A percentile compares a stretch with the other conserved stretches of the same genome.
These are phyloP conservation scores for Xerocomellus dryophilus DNA, from an alignment of 768 basidiomycete species.

Conservation along the genomic window DNA sequence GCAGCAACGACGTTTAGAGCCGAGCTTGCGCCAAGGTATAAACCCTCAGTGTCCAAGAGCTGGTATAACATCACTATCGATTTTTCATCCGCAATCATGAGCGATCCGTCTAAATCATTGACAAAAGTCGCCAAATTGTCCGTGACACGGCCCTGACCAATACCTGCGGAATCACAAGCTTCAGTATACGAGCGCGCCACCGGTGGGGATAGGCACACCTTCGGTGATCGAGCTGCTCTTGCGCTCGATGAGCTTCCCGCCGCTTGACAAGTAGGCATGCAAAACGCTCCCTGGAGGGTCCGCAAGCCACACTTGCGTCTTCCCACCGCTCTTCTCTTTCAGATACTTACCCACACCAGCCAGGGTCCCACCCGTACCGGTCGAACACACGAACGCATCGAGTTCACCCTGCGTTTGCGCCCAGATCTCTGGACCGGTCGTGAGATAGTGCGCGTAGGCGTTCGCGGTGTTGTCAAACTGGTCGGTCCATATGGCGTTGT, in stretches of 20 bases:
- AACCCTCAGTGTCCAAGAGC: slow-evolving; percentile 84
- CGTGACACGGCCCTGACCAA: slow-evolving; percentile 96
- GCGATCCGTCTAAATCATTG: slow-evolving; percentile 72
- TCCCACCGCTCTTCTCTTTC: slow-evolving; percentile 76
- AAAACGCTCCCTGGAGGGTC: slow-evolving; percentile 96
- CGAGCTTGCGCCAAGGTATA: slow-evolving; percentile 93
- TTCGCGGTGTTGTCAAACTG: slow-evolving; percentile 98
- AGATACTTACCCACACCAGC: slow-evolving; percentile 84
- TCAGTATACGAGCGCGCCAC: neutral
- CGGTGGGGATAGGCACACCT: slow-evolving; percentile 44
- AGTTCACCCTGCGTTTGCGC: slow-evolving; percentile 74
- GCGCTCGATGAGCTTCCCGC: slow-evolving; percentile 73
- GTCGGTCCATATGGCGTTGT: slow-evolving; percentile 93
- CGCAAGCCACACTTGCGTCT: slow-evolving; percentile 88
- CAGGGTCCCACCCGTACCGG: slow-evolving; percentile 94
- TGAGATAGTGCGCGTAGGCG: slow-evolving; percentile 77
- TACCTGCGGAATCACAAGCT: slow-evolving; percentile 51
- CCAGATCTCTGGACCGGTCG: slow-evolving; percentile 98
- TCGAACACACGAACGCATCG: slow-evolving; percentile 91
- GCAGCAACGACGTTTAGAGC: slow-evolving; percentile 96
- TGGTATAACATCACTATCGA: slow-evolving; percentile 93
- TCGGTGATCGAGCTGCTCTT: slow-evolving; percentile 89
- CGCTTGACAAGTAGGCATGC: slow-evolving; percentile 76
- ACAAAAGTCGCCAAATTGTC: slow-evolving; percentile 85
- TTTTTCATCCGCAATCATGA: slow-evolving; percentile 84